phyloP scores from a whole-genome alignment of 2,329 filamentous ascomycete genomes.

The Phialocephala subalpina region DNA sequence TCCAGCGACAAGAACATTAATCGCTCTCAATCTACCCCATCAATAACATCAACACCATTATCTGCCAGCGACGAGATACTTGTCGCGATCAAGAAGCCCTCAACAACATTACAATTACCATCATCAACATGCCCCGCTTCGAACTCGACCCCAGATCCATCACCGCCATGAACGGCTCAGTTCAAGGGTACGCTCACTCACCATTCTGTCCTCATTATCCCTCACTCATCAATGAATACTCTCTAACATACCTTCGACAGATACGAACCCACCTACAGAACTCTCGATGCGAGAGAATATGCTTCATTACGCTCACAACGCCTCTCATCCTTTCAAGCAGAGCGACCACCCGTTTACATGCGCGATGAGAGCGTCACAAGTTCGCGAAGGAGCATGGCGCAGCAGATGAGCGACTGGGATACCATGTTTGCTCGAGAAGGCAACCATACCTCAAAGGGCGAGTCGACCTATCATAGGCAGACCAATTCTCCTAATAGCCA shows the following conservation, averaged over 20 bases:
- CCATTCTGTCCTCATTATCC: neutral
- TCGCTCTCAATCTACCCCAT: too few relatives aligned
- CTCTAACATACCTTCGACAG: neutral
- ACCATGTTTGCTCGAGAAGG: neutral
- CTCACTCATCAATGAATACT: too few relatives aligned
- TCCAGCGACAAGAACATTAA: too few relatives aligned
- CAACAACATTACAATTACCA: neutral
- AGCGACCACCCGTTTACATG: neutral
- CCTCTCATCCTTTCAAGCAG: neutral
- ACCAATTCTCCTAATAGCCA: too few relatives aligned
- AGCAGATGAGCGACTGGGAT: neutral
- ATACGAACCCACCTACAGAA: neutral
- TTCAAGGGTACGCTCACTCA: neutral
- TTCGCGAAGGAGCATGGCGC: neutral
- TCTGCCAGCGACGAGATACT: neutral
- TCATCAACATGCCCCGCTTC: neutral
- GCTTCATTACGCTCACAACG: neutral
- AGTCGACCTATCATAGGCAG: too few relatives aligned
- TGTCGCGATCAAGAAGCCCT: neutral
- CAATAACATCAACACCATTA: neutral
- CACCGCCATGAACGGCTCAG: neutral
- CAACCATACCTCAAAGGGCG: too few relatives aligned
- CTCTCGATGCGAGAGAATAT: neutral
- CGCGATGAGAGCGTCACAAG: neutral
- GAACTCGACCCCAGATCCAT: conserved; percentile 1